A percentile compares a stretch with the other conserved stretches of the same genome.
Evolutionary conservation across 2,329 filamentous ascomycete species (phyloP).

Genomic region (Ophiostoma triangulosporum): DNA sequence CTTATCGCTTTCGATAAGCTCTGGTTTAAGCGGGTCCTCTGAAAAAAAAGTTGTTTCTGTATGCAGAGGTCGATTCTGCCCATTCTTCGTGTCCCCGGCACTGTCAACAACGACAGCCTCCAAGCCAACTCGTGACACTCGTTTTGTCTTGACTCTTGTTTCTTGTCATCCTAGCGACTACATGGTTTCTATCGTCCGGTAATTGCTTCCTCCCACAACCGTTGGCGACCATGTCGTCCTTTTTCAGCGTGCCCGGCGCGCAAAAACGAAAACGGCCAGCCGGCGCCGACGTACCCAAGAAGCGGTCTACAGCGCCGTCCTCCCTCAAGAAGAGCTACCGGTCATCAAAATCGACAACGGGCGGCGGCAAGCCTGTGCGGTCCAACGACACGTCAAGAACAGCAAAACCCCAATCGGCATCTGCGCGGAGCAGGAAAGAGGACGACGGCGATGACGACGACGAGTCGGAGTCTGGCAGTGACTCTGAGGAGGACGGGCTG

Average conservation of each 20-base stretch:
- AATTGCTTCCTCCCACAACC: not conserved
- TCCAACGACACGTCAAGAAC: not conserved
- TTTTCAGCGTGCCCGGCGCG: slow-evolving; percentile 79
- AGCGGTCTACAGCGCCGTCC: slow-evolving; percentile 33
- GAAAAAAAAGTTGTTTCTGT: slow-evolving; percentile 13
- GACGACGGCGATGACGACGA: slow-evolving; percentile 14
- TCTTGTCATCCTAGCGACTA: not conserved
- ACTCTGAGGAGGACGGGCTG: slow-evolving; percentile 58
- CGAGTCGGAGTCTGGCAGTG: slow-evolving; percentile 31
- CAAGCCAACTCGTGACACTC: not conserved
- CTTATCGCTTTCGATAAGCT: slow-evolving; percentile 10
- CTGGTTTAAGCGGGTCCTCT: slow-evolving; percentile 10
- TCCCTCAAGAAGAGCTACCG: not conserved
- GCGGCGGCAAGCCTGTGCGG: not conserved
- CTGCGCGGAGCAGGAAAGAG: not conserved
- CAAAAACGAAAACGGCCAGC: slow-evolving; percentile 74
- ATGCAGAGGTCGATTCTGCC: slow-evolving; percentile 3
- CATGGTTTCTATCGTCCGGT: not conserved
- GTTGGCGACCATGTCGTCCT: slow-evolving; percentile 62
- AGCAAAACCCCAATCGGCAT: slow-evolving; percentile 14
- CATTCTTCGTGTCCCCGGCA: not conserved
- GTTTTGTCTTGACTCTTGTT: not conserved
- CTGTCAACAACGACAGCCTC: slow-evolving; percentile 1
- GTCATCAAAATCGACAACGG: not conserved
- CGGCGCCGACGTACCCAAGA: slow-evolving; percentile 43